Conservation (phyloP, 305 asterid genomes). For the Fraxinus ornus region DNA sequence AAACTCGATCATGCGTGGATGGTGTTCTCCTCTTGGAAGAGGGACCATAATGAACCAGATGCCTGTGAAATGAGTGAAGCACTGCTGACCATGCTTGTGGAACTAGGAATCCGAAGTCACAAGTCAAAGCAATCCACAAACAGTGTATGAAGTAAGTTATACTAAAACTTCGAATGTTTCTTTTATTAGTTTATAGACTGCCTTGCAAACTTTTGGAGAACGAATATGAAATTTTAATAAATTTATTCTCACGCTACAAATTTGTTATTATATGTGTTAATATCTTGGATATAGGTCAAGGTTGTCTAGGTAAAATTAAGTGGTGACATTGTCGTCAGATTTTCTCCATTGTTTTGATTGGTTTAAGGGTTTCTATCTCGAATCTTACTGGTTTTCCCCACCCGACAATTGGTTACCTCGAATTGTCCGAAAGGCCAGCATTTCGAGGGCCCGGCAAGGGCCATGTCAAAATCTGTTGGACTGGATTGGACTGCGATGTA, state of each 20-base stretch:
- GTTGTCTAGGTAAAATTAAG: background rate
- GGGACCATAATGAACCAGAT: constrained; percentile 52
- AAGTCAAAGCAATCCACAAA: background rate
- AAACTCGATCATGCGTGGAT: constrained; percentile 93
- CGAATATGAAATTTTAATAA: background rate
- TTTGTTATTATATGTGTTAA: background rate
- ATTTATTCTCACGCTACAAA: background rate
- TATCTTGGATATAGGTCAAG: background rate
- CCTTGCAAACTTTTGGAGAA: background rate
- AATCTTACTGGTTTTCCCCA: background rate
- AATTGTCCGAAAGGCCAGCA: background rate
- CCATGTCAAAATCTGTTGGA: background rate
- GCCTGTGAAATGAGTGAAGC: constrained; percentile 88
- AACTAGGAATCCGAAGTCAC: constrained; percentile 43
- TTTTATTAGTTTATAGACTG: background rate
- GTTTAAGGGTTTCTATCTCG: background rate
- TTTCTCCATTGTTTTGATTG: background rate
- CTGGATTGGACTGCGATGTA: background rate
- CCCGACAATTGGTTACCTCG: background rate
- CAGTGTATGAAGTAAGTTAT: background rate
- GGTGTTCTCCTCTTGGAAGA: constrained; percentile 80
- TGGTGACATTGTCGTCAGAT: background rate
- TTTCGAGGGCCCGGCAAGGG: background rate
- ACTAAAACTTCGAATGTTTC: background rate
- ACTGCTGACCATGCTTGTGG: constrained; percentile 65